Percentiles rank a stretch among this genome's conserved stretches.
Evolutionary conservation across 1,284 basidiomycete genomes (phyloP).

Genomic region (Porodaedalea pini): DNA sequence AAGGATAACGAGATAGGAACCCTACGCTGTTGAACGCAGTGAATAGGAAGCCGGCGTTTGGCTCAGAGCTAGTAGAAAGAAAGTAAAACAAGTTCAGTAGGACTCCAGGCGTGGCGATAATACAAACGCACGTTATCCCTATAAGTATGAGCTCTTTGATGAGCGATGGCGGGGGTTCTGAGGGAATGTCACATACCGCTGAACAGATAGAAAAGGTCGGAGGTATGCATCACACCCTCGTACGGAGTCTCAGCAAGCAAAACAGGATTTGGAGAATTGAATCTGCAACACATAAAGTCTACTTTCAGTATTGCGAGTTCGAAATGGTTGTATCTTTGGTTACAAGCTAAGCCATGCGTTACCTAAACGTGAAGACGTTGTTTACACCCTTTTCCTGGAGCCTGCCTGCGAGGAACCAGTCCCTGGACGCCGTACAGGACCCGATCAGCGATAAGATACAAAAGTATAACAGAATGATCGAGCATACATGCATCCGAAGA

Average conservation of each 20-base stretch:
- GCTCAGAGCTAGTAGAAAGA: constrained; percentile 27
- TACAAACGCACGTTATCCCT: constrained; percentile 36
- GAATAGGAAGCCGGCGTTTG: constrained; percentile 39
- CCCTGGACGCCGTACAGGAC: constrained; percentile 31
- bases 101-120: constrained; percentile 17
- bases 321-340: too few relatives aligned
- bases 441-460: not conserved
- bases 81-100: not conserved
- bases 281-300: not conserved
- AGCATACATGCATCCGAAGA: constrained; percentile 47
- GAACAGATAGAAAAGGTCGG: constrained; percentile 44
- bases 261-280: constrained; percentile 38
- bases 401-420: constrained; percentile 38
- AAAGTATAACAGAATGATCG: not conserved
- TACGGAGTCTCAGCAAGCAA: constrained; percentile 36
- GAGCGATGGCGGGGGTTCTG: not conserved
- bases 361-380: constrained; percentile 34
- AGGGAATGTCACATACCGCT: constrained; percentile 31
- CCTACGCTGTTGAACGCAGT: constrained; percentile 38
- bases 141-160: not conserved
- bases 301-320: too few relatives aligned
- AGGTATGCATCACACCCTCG: constrained; percentile 42
- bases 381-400: constrained; percentile 30
- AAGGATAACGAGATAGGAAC: constrained; percentile 1
- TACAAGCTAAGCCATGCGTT: constrained; percentile 23